Evolutionary conservation across 1,139 yeast species (phyloP), one percentile per base, ranked within the genome.

Genomic region (Ogataea hybrid): DNA sequence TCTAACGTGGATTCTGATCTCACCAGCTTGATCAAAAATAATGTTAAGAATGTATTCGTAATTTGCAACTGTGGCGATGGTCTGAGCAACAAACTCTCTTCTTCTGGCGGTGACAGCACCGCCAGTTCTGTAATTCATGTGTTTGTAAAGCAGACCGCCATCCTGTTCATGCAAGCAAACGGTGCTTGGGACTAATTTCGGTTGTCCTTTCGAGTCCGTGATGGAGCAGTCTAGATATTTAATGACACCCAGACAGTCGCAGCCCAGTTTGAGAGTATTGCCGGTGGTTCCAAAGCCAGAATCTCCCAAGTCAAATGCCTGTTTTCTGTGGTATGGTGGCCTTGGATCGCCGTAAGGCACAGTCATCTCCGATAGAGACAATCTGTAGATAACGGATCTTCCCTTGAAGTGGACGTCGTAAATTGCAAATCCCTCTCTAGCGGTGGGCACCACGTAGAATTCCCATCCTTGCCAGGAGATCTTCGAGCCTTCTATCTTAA

Each of bases 281-380:
- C 88, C 95, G 53, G 77, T 78, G 51, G 72, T 76, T 62, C 96
- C 96, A 54, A 87, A 88, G 20, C 95, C 96, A 70, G 88, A 81
- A 64, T 87, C 96, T 63, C 96, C 95, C 59, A 87, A 75, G 65
- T 87, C 96, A 58, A 87, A 87, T 23, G 96, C 96, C 72, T 85
- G 94, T 70, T 87, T 87, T 72, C 95, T 79, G 69, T 86, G 95
- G 69, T 79, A 81, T 50, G 96, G 95, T 47, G 88, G 85, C 65
- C 95, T 77, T 54, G 95, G 94, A 62, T 85, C 95, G 59, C 90
- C 94, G 61, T 87, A 87, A 25, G 96, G 96, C 49, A 87, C 96
- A 28, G 95, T 84, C 96, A 87, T 87, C 68, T 87, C 96, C 37
- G 87, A 79, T 53, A 86, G 71, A 1, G 94, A 76, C 44, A 86